Evolutionary conservation across 768 basidiomycete species (phyloP).

Genomic region (Daedaleopsis nitida): DNA sequence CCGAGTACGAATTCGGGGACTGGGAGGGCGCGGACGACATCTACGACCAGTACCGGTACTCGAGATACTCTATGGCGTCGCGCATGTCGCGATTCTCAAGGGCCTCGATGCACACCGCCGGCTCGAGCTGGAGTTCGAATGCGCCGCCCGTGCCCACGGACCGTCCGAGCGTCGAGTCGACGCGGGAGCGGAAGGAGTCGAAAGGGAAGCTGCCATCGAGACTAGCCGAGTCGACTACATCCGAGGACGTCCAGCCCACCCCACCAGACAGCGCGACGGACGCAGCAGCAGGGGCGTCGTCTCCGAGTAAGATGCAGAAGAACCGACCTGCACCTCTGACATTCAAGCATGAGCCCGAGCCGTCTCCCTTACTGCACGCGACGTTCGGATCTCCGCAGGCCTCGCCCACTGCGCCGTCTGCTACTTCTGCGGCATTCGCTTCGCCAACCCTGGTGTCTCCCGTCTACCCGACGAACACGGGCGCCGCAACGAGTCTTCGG

Average conservation of each 20-base stretch:
- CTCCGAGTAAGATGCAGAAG: conserved; percentile 15
- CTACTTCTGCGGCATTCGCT: conserved; percentile 20
- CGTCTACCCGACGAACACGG: conserved; percentile 28
- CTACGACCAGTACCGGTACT: conserved; percentile 81
- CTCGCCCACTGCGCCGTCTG: conserved; percentile 22
- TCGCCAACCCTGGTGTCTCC: conserved; percentile 21
- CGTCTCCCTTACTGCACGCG: conserved; percentile 44
- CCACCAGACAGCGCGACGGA: neutral
- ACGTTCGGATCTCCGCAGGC: conserved; percentile 44
- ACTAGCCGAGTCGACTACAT: conserved; percentile 3
- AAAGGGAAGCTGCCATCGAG: conserved; percentile 9
- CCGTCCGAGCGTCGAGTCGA: conserved; percentile 24
- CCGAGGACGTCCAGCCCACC: neutral
- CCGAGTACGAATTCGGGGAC: conserved; percentile 34
- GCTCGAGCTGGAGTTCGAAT: conserved; percentile 10
- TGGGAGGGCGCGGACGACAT: conserved; percentile 76
- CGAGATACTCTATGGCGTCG: conserved; percentile 55
- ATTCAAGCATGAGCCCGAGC: conserved; percentile 10
- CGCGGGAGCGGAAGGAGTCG: conserved; percentile 6
- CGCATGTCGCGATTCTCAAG: conserved; percentile 40
- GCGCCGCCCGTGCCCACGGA: conserved; percentile 34
- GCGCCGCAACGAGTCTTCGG: conserved; percentile 41
- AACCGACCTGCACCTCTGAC: conserved; percentile 36
- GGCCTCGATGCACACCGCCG: conserved; percentile 33
- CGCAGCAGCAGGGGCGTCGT: neutral